phyloP scores from a whole-genome alignment of 306 rosid species.

The Pachyrhizus erosus region DNA sequence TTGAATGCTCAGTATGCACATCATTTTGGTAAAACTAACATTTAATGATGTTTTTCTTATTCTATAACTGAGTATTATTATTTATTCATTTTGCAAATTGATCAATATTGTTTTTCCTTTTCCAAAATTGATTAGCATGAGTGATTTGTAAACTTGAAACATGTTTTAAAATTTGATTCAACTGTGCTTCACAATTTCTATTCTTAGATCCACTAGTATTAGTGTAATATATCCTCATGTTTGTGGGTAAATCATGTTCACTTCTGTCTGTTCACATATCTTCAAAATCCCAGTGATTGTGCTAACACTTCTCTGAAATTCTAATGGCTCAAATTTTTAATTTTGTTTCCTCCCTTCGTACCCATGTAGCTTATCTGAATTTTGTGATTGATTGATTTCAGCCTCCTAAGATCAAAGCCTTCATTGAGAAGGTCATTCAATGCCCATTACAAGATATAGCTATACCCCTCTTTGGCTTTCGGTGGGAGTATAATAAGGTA shows the following conservation, averaged over 20 bases:
- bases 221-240: neutral
- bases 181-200: neutral
- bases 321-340: constrained; percentile 9
- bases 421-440: constrained; percentile 89
- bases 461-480: constrained; percentile 91
- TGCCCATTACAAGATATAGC: constrained; percentile 96
- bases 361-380: constrained; percentile 35
- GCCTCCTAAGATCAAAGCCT: constrained; percentile 91
- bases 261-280: neutral
- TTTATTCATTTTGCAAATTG: constrained; percentile 20
- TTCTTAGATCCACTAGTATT: neutral
- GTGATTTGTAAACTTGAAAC: neutral
- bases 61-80: neutral
- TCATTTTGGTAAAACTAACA: neutral
- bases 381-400: constrained; percentile 59
- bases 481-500: constrained; percentile 96
- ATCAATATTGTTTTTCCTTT: neutral
- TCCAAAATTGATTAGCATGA: neutral
- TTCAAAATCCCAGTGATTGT: constrained; percentile 14
- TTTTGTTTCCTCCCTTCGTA: constrained; percentile 15
- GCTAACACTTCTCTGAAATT: neutral
- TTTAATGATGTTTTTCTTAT: neutral
- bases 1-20: neutral
- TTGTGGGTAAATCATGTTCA: neutral
- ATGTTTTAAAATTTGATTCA: constrained; percentile 7